Conservation (phyloP, 2,329 filamentous ascomycete species). For the Monilinia laxa region DNA sequence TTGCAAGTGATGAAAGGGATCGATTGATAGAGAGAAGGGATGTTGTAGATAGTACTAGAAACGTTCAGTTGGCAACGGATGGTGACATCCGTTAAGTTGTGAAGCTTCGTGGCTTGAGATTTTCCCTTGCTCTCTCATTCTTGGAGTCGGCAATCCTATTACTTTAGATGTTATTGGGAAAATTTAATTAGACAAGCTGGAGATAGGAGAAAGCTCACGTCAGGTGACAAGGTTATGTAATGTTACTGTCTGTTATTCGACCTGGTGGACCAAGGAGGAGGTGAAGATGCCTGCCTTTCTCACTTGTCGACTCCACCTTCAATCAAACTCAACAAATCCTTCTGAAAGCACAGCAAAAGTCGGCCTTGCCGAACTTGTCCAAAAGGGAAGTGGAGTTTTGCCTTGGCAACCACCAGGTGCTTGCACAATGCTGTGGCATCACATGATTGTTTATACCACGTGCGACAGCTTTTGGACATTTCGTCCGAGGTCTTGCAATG, state of each 20-base stretch:
- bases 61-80: not conserved
- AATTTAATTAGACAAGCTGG: too few species aligned
- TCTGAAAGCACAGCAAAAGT: not conserved
- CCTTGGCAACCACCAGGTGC: slow-evolving; percentile 4
- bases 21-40: not conserved
- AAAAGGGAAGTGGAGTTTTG: not conserved
- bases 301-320: not conserved
- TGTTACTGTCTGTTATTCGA: too few species aligned
- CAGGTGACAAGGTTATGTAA: not conserved
- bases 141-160: not conserved
- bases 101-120: not conserved
- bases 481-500: slow-evolving; percentile 8
- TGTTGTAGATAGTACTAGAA: not conserved
- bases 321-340: slow-evolving; percentile 10
- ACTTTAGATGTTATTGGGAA: not conserved
- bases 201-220: not conserved
- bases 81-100: not conserved
- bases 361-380: slow-evolving; percentile 6
- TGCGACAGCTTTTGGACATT: not conserved
- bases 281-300: not conserved
- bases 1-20: not conserved
- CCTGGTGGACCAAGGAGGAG: not conserved
- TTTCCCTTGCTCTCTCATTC: not conserved
- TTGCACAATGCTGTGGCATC: slow-evolving; percentile 2
- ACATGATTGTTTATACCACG: slow-evolving; percentile 15